Percentiles rank a stretch among this genome's conserved stretches.
phyloP scores from a whole-genome alignment of 2,329 filamentous ascomycete genomes.

The Aspergillus sojae region DNA sequence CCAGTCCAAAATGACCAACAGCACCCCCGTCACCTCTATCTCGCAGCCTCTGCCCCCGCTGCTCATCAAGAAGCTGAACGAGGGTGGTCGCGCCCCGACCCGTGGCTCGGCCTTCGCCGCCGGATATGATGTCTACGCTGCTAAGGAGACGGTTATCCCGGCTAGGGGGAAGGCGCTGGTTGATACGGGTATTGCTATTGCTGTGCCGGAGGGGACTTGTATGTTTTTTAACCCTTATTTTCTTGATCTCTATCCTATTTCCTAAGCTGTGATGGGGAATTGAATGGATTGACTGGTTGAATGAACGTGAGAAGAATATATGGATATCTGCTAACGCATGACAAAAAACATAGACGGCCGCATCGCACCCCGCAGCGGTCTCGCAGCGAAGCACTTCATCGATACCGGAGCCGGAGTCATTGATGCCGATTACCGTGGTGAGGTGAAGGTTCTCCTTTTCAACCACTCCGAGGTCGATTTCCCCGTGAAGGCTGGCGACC shows the following conservation, averaged over 20 bases:
- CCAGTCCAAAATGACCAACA: conserved; percentile 29
- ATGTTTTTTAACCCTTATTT: conserved; percentile 39
- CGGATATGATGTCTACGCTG: conserved; percentile 88
- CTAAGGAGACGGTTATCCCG: conserved; percentile 74
- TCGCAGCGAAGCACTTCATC: conserved; percentile 92
- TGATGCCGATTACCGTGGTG: conserved; percentile 94
- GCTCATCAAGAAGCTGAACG: conserved; percentile 84
- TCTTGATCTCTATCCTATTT: background rate
- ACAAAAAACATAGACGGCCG: conserved; percentile 69
- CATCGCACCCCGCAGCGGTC: conserved; percentile 85
- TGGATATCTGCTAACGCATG: background rate
- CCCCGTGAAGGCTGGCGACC: conserved; percentile 78
- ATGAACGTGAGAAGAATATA: background rate
- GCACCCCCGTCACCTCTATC: conserved; percentile 37
- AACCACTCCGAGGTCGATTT: conserved; percentile 88
- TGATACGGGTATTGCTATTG: conserved; percentile 88
- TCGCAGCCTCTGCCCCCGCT: conserved; percentile 60
- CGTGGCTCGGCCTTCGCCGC: conserved; percentile 87
- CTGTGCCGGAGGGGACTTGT: conserved; percentile 89
- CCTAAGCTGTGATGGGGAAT: too few relatives aligned
- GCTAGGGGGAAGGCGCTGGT: conserved; percentile 82
- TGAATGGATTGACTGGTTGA: too few relatives aligned
- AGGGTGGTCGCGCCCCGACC: conserved; percentile 78
- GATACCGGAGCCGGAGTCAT: conserved; percentile 96
- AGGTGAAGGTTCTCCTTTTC: conserved; percentile 92